Percentiles rank a stretch among this genome's conserved stretches.
phyloP scores from a whole-genome alignment of 1,284 basidiomycete species.

The Stygiomarasmius scandens region DNA sequence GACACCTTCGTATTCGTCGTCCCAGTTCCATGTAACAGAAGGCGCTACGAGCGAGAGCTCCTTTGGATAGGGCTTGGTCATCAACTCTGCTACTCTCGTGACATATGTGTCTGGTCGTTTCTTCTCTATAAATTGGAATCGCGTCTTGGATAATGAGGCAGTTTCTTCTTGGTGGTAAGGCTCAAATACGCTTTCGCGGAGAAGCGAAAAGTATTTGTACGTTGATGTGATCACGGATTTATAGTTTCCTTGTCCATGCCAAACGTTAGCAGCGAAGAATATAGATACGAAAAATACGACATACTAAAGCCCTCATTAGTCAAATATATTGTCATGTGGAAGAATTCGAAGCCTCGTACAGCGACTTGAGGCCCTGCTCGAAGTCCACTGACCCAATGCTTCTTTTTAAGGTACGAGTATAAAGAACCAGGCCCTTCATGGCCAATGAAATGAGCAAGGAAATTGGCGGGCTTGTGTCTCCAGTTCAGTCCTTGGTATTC shows the following conservation, averaged over 20 bases:
- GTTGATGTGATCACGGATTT: slow-evolving; percentile 71
- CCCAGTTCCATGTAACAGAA: slow-evolving; percentile 78
- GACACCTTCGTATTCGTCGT: slow-evolving; percentile 42
- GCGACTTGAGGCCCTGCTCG: slow-evolving; percentile 75
- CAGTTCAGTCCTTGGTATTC: slow-evolving; percentile 83
- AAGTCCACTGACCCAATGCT: slow-evolving; percentile 89
- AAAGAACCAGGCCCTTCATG: slow-evolving; percentile 97
- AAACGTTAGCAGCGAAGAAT: slow-evolving; percentile 13
- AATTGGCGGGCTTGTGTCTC: slow-evolving; percentile 81
- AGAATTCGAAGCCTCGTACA: slow-evolving; percentile 86
- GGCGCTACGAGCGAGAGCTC: slow-evolving; percentile 80
- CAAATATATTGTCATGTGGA: slow-evolving; percentile 83
- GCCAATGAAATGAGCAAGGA: slow-evolving; percentile 88
- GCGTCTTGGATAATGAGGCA: slow-evolving; percentile 71
- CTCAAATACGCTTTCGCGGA: slow-evolving; percentile 70
- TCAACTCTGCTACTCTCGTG: slow-evolving; percentile 73
- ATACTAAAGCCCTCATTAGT: slow-evolving; percentile 87
- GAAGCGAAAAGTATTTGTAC: slow-evolving; percentile 89
- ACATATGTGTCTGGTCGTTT: slow-evolving; percentile 81
- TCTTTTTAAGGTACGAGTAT: slow-evolving; percentile 88
- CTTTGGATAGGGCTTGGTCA: slow-evolving; percentile 82
- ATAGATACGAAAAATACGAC: slow-evolving; percentile 29
- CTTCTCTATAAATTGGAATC: slow-evolving; percentile 92
- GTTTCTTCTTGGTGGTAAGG: slow-evolving; percentile 83
- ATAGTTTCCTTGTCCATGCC: slow-evolving; percentile 69